Evolutionary conservation across 176 grass and related monocot species (phyloP).

Genomic region (Zea mays): DNA sequence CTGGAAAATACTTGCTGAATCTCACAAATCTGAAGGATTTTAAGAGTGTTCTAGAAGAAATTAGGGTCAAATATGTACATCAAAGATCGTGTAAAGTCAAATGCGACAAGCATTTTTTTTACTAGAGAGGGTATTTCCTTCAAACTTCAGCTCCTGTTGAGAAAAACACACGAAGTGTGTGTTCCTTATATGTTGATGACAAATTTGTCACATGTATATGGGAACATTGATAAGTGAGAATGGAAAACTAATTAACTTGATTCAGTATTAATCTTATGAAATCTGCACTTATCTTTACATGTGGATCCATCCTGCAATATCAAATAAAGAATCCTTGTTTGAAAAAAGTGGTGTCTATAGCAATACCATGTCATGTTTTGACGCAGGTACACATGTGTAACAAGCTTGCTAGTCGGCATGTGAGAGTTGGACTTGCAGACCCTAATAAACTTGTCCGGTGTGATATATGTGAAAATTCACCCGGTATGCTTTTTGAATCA

Average conservation of each 20-base stretch:
- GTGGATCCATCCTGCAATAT: neutral
- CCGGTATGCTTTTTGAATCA: conserved; percentile 48
- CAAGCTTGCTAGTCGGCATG: conserved; percentile 96
- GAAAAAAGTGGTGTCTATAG: neutral
- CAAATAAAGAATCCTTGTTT: neutral
- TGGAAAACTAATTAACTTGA: neutral
- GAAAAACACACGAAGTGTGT: neutral
- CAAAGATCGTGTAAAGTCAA: too few relatives aligned
- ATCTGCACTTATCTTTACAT: neutral
- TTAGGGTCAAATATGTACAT: too few relatives aligned
- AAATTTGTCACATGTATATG: neutral
- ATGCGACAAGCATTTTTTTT: too few relatives aligned
- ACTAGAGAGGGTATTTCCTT: too few relatives aligned
- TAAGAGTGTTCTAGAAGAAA: too few relatives aligned
- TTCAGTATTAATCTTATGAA: neutral
- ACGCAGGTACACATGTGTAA: conserved; percentile 98
- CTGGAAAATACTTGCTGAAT: too few relatives aligned
- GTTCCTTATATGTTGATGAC: too few relatives aligned
- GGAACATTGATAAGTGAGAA: neutral
- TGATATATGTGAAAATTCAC: conserved; percentile 97
- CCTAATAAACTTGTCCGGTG: conserved; percentile 81
- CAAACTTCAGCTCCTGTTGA: neutral
- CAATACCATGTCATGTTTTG: conserved; percentile 12
- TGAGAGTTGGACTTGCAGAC: conserved; percentile 97
- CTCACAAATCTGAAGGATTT: too few relatives aligned